Percentiles rank a stretch among this genome's conserved stretches.
Evolutionary conservation across 2,329 filamentous ascomycete species (phyloP).

Genomic region (Phoma sp.): DNA sequence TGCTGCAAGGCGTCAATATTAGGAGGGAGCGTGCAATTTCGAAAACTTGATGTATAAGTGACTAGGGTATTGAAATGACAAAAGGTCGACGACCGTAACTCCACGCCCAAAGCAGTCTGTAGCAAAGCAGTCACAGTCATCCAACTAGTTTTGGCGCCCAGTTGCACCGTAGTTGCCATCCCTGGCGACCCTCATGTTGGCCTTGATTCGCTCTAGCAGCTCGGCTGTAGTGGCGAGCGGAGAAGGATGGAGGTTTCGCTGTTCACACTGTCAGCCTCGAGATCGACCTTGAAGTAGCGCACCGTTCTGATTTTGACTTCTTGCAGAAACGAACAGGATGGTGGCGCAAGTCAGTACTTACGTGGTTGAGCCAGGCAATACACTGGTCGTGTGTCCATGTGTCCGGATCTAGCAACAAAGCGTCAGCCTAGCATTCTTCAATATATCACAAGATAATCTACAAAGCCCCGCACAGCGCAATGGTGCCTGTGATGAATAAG

Average conservation of each 20-base stretch:
- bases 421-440: slow-evolving; percentile 1
- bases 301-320: too few relatives aligned
- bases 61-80: slow-evolving; percentile 1
- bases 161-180: slow-evolving; percentile 17
- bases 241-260: slow-evolving; percentile 70
- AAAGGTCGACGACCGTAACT: not conserved
- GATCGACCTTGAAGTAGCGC: too few relatives aligned
- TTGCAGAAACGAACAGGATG: too few relatives aligned
- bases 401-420: slow-evolving; percentile 60
- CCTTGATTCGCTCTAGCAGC: slow-evolving; percentile 71
- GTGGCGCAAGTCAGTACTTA: slow-evolving; percentile 56
- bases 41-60: not conserved
- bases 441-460: not conserved
- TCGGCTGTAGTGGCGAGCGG: slow-evolving; percentile 66
- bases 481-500: not conserved
- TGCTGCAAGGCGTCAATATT: too few relatives aligned
- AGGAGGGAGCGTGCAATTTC: not conserved
- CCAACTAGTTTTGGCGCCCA: not conserved
- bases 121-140: not conserved
- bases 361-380: slow-evolving; percentile 78
- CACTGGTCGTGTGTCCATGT: slow-evolving; percentile 83
- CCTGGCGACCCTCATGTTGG: slow-evolving; percentile 63
- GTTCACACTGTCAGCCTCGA: slow-evolving; percentile 1
- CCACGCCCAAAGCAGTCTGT: not conserved
- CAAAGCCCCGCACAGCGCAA: not conserved